Evolutionary conservation across 345 rosid species (phyloP), one percentile per base, ranked within the genome.

Genomic region (Cardamine resedifolia): DNA sequence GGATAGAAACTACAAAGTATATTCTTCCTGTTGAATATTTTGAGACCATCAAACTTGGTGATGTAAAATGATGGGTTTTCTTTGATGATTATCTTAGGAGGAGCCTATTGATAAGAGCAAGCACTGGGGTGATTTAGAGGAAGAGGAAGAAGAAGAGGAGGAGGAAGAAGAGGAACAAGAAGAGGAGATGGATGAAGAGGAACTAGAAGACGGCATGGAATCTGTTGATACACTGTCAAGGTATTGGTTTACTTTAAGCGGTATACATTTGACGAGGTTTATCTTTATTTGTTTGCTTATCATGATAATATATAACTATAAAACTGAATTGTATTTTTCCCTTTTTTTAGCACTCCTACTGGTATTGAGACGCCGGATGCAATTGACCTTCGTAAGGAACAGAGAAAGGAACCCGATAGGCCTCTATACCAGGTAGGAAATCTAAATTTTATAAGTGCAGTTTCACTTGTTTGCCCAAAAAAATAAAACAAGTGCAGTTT

Each of bases 91-190:
- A 70, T 69, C 1, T 79, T 68, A 96, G 99, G 98, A 90, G 71
- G 99, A 96, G 84, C 99, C 99, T 44, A 85, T 96, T 68, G 99
- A 96, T 74, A 96, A 96, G 81, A 85, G 87, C 12, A 96, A 88
- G 82, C 99, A 96, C 75, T 96, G 99, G 99, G 99, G 98, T 83
- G 99, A 96, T 81, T 81, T 96, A 83, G 99, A 96, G 85, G 99
- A 96, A 75, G 97, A 89, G 70, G 96, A 87, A 64, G 80, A 77
- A 59, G 80, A 78, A 26, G 88, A 86, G 27, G 86, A 85, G 20
- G 96, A 95, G 52, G 99, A 88, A 8, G 94, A 86, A 27, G 94
- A 90, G 62, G 88, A 86, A 47, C 87, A 77, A 64, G 97, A 92
- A 39, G 97, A 92, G 73, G 75, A 81, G 81, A 83, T 87, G 65